Conservation (phyloP, 305 asterid genomes). For the Ilex paraguariensis region DNA sequence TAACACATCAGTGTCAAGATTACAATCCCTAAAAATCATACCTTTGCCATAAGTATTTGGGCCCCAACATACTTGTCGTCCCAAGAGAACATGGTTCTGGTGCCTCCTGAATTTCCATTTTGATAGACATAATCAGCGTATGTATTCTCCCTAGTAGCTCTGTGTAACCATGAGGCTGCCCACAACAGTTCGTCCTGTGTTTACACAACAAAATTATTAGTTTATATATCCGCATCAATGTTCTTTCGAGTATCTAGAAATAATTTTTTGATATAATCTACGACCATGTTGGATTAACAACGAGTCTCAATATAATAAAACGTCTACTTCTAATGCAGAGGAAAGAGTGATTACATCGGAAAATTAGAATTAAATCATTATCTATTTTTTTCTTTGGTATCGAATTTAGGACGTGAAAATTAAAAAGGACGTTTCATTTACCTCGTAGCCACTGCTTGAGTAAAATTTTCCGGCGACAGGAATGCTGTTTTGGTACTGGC, state of each 20-base stretch:
- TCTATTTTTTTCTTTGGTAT: too few species aligned
- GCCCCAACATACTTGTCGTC: constrained; percentile 65
- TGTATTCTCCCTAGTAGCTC: constrained; percentile 37
- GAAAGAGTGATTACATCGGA: too few species aligned
- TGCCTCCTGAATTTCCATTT: constrained; percentile 30
- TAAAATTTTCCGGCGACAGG: constrained; percentile 43
- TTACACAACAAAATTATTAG: too few species aligned
- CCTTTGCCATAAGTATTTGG: constrained; percentile 59
- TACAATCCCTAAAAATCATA: neutral
- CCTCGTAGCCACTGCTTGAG: constrained; percentile 61
- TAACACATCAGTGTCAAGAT: too few species aligned
- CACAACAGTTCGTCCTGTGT: constrained; percentile 66
- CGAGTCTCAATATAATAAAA: too few species aligned
- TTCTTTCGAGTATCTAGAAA: too few species aligned
- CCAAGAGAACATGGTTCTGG: constrained; percentile 57
- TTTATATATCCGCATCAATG: too few species aligned
- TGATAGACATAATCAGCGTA: constrained; percentile 23
- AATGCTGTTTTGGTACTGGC: constrained; percentile 49
- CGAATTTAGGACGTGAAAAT: too few species aligned
- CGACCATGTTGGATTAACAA: too few species aligned
- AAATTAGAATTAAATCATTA: too few species aligned
- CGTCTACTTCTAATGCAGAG: too few species aligned
- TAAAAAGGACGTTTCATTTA: constrained; percentile 1
- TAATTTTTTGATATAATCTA: too few species aligned
- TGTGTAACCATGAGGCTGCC: constrained; percentile 72